Conservation (phyloP, 1,284 basidiomycete species). For the Caloboletus firmus region DNA sequence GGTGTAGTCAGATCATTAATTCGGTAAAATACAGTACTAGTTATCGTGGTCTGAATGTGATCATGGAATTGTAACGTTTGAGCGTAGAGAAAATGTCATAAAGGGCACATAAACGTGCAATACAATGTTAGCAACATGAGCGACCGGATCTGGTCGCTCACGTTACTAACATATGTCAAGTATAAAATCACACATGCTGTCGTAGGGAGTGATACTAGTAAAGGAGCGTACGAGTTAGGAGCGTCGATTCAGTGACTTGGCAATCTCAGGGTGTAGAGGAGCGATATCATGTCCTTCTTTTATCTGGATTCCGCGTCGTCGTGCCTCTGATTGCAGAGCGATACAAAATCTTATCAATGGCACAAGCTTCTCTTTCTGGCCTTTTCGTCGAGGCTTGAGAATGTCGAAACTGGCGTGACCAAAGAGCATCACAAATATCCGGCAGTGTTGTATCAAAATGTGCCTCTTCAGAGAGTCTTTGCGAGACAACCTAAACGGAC, state of each 20-base stretch:
- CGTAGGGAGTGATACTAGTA: neutral
- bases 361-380: neutral
- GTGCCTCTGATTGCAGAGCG: neutral
- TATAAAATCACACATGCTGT: neutral
- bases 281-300: neutral
- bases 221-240: neutral
- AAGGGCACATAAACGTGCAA: too few species aligned
- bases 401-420: neutral
- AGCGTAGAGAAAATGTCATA: too few species aligned
- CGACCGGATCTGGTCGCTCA: too few species aligned
- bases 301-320: neutral
- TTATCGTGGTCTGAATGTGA: too few species aligned
- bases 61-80: too few species aligned
- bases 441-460: neutral
- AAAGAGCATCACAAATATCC: neutral
- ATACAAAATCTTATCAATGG: neutral
- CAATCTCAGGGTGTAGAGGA: neutral
- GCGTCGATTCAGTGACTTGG: neutral
- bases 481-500: constrained; percentile 5
- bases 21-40: too few species aligned
- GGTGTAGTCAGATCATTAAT: too few species aligned
- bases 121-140: too few species aligned
- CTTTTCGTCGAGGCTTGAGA: neutral
- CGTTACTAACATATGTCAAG: too few species aligned
- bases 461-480: constrained; percentile 13